phyloP scores from a whole-genome alignment of 805 yeast species.

The Priceomyces melissophilus region DNA sequence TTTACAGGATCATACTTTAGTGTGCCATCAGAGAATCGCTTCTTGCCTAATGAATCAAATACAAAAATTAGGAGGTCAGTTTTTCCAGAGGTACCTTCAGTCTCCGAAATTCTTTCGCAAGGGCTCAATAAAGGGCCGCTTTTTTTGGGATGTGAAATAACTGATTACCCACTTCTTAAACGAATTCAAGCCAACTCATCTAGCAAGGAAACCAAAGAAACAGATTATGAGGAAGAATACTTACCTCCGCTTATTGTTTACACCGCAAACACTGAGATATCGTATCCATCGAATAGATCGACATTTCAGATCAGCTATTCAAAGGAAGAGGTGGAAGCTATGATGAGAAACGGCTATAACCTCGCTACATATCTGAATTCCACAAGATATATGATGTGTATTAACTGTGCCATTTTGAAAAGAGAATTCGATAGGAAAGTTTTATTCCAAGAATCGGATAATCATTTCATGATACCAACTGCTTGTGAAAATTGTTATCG shows the following conservation, averaged over 20 bases:
- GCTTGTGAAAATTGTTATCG: constrained; percentile 16
- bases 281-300: constrained; percentile 50
- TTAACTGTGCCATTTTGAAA: constrained; percentile 57
- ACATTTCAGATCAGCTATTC: constrained; percentile 56
- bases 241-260: constrained; percentile 56
- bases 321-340: constrained; percentile 36
- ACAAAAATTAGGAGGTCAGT: constrained; percentile 10
- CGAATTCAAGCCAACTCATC: no score
- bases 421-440: constrained; percentile 42
- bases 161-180: constrained; percentile 22
- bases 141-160: constrained; percentile 43
- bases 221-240: constrained; percentile 6
- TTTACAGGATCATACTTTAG: constrained; percentile 3
- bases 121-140: constrained; percentile 25
- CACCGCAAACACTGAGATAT: constrained; percentile 41
- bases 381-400: constrained; percentile 42
- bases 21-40: constrained; percentile 11
- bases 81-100: constrained; percentile 37
- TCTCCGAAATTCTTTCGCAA: constrained; percentile 16
- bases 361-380: constrained; percentile 48
- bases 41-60: constrained; percentile 1
- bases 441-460: constrained; percentile 4
- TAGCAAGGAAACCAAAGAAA: background rate
- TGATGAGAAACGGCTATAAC: constrained; percentile 52
- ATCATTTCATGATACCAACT: constrained; percentile 10